Evolutionary conservation across 2,329 filamentous ascomycete species (phyloP), one percentile per base, ranked within the genome.

Genomic region (Aspergillus latus): DNA sequence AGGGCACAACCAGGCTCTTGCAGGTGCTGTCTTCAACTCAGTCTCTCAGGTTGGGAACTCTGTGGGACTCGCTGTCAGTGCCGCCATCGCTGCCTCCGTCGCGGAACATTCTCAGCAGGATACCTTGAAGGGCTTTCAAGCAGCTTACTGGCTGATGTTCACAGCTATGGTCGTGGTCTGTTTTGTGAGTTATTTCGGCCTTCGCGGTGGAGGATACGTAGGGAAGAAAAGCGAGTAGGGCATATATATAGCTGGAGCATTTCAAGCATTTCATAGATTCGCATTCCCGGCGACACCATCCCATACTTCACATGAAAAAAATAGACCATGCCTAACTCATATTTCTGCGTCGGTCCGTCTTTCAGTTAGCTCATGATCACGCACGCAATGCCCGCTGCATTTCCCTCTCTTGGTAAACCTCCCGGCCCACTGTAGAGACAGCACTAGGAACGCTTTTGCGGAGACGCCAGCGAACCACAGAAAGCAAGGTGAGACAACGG

Each of bases 11-110:
- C 83, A 86, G 55, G 80, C 79, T 0, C 70, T 87, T 0, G 83
- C 82, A 0, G 84, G 84, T 0, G 82, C 81, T 0, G 82, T 86
- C 0, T 86, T 86, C 66, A 84, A 83, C 57, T 84, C 82, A 0
- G 73, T 80, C 0, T 70, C 76, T 0, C 82, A 85, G 60, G 78
- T 85, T 54, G 83, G 83, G 0, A 77, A 76, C n/a, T 75, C 77
- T 0, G 70, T 84, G 2, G 81, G 81, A 0, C 64, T 84, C 3
- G 79, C 80, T 10, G 66, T 81, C 8, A 77, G 76, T 51, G 78
- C 77, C 3, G 74, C 78, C 0, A 78, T 84, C 32, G 63, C 68
- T 5, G 54, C 52, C 2, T 56, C 59, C 4, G 74, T 80, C 1
- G 80, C 77, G 1, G 71, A 76, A 26, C 70, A 76, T 1, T 65